Conservation (phyloP, 805 yeast species). For the Cyberlindnera maclurae region DNA sequence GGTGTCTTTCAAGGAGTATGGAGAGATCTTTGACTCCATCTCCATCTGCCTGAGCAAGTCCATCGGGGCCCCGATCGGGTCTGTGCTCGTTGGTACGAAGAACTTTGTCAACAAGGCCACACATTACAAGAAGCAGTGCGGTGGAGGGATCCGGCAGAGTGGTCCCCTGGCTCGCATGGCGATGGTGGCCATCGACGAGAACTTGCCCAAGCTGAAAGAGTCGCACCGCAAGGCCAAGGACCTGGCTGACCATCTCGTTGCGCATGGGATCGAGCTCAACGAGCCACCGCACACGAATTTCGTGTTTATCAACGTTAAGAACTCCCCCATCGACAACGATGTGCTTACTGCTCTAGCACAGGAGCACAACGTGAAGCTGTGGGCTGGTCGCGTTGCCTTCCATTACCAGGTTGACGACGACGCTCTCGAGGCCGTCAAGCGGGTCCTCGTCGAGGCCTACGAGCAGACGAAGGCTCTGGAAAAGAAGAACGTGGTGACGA, state of each 20-base stretch:
- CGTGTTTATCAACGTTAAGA: constrained; percentile 58
- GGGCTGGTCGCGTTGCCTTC: constrained; percentile 69
- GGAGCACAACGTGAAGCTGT: constrained; percentile 50
- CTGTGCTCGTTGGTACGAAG: constrained; percentile 66
- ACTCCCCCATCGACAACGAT: constrained; percentile 45
- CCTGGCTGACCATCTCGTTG: constrained; percentile 42
- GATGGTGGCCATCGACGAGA: constrained; percentile 61
- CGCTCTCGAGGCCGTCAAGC: constrained; percentile 18
- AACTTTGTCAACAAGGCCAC: constrained; percentile 60
- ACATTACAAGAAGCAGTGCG: constrained; percentile 86
- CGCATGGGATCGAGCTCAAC: constrained; percentile 49
- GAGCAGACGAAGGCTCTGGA: constrained; percentile 13
- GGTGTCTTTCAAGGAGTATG: constrained; percentile 54
- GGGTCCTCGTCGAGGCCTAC: constrained; percentile 34
- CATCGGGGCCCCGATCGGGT: constrained; percentile 91
- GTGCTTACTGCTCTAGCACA: constrained; percentile 44
- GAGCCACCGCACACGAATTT: constrained; percentile 79
- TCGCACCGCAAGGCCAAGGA: constrained; percentile 46
- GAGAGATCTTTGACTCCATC: constrained; percentile 74
- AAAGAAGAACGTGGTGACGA: constrained; percentile 1
- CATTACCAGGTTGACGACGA: constrained; percentile 21
- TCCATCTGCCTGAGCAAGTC: constrained; percentile 86
- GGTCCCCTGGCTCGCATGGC: constrained; percentile 83
- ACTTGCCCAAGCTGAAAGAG: constrained; percentile 40
- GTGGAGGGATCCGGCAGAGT: constrained; percentile 90